Base-by-base conservation (phyloP, 169 alveolate genomes). In the Plasmodium yoelii region DNA sequence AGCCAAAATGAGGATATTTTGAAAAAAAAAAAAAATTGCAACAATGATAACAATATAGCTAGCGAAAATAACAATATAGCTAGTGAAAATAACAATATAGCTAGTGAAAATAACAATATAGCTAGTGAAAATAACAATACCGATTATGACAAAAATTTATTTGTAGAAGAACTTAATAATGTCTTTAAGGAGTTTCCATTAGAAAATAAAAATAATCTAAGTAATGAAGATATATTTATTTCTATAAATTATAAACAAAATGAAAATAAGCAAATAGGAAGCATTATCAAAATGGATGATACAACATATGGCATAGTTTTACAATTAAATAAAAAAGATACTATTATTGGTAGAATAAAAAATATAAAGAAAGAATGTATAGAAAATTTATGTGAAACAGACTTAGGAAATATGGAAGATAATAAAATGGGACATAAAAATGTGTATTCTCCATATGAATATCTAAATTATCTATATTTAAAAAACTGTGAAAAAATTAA, bases 401-500 rank as follows among this genome's bases (percentile, higher is more conserved):
- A 53, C 19, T 15, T 57, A 9, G n/a, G 34, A 13, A n/a, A 69
- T 26, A 26, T 28, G 13, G 34, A 42, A 12, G 59, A 19, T n/a
- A 26, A 75, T 46, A 22, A 22, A 22, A 22, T 22, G 26, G 26
- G 26, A 1, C 1, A 1, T 1, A 77, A 13, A 77, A 77, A 77
- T 22, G 69, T 77, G n/a, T 77, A 63, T 12, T 47, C 88, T 19
- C 88, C 88, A 3, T 77, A 26, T 39, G 88, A 77, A 42, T 77
- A 77, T 51, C n/a, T 77, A 18, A 47, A 77, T 63, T 63, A 61
- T 44, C 13, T 77, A 39, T 44, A 51, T 26, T 42, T 42, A 42
- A 44, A 46, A 42, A 57, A 64, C 0, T 51, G 6, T 42, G 28
- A 60, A 13, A 67, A 64, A 19, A 18, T 77, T 49, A 77, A 77